Evolutionary conservation across 139 green algal genomes (phyloP).

Genomic region (Tetraselmis striata): DNA sequence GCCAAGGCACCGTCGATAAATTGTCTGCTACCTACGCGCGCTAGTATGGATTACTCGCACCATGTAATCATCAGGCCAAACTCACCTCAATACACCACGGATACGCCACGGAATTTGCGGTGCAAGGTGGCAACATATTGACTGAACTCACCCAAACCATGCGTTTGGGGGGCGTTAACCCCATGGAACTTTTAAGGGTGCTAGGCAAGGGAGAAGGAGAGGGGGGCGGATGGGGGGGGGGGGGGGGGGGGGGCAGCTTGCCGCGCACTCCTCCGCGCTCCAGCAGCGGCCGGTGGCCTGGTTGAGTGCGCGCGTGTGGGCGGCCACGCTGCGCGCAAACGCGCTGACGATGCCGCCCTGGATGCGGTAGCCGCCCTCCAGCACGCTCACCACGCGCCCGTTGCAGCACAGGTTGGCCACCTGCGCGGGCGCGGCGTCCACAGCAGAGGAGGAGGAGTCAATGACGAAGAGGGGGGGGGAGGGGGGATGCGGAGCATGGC

Average conservation of each 20-base stretch:
- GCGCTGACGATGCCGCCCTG: constrained; percentile 65
- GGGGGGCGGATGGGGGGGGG: too few species aligned
- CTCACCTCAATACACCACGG: too few species aligned
- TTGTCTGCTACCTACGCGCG: too few species aligned
- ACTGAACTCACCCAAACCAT: background rate
- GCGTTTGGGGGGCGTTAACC: background rate
- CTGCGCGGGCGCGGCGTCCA: too few species aligned
- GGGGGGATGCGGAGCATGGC: background rate
- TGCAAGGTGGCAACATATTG: background rate
- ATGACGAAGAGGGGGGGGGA: background rate
- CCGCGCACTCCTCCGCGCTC: constrained; percentile 2
- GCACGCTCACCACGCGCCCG: constrained; percentile 71
- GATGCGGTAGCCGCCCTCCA: constrained; percentile 91
- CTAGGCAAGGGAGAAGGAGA: background rate
- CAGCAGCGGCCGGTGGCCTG: background rate
- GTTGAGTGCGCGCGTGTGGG: constrained; percentile 70
- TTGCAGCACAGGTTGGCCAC: constrained; percentile 56
- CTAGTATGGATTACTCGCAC: too few species aligned
- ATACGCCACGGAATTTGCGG: too few species aligned
- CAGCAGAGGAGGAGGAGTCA: too few species aligned
- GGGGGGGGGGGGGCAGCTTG: background rate
- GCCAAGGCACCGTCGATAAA: too few species aligned
- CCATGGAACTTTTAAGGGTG: background rate
- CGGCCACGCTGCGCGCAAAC: constrained; percentile 77
- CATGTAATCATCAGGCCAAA: too few species aligned